Evolutionary conservation across 2,329 filamentous ascomycete species (phyloP), one percentile per base, ranked within the genome.

Genomic region (Penicillium sp.): DNA sequence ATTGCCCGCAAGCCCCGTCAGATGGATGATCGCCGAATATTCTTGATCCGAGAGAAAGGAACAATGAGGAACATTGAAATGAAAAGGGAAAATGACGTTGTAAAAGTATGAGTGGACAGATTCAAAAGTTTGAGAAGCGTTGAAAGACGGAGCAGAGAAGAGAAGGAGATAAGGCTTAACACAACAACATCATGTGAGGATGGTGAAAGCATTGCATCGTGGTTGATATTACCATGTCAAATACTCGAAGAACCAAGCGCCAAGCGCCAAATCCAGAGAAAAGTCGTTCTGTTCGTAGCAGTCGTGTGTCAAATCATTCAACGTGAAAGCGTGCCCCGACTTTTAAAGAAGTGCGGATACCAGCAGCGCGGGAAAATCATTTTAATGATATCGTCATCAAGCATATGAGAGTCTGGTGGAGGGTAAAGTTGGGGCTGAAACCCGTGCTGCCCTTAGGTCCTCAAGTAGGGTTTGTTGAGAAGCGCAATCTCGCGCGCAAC

Each of bases 381-480:
- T 38, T 39, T 28, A 36, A 48, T 18, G 43, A 34, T 29, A 29
- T 26, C 11, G 13, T 39, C 13, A 36, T 47, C 31, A 22, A 27
- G 44, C 11, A 44, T 35, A 40, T 46, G 18, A 38, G 32, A 42
- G 36, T 48, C 24, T 26, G 8, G 24, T 26, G 24, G 13, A 28
- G 29, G 40, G 28, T 18, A 23, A 29, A 26, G 13, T 46, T 14
- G 7, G 28, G 24, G 10, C 18, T 20, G 14, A 18, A 31, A n/a
- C 9, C 10, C 2, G 5, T 11, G 14, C 11, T 11, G 13, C 10
- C 27, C 24, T 42, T 50, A 56, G 31, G 66, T 73, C 68, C 86
- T 77, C 14, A 87, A 85, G 69, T 97, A 97, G 13, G 93, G 93
- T 60, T 87, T 84, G 65, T 98, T 98, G 89, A 98, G 94, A 23